Evolutionary conservation across 2,329 filamentous ascomycete genomes (phyloP), one percentile per base, ranked within the genome.

Genomic region (Pseudocercospora fuligena): DNA sequence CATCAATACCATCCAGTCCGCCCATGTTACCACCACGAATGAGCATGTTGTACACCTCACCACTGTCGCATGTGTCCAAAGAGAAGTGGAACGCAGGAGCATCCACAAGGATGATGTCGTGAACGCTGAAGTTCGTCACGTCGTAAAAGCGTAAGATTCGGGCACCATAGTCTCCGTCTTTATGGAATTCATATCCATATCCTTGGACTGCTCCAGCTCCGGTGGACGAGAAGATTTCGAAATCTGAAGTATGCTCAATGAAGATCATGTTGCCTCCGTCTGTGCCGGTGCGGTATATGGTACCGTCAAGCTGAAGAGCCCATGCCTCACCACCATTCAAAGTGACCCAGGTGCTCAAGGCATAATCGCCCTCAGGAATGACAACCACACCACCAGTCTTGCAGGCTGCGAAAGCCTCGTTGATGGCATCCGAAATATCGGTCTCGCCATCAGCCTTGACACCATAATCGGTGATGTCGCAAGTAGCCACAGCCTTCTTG

Each of bases 1-100:
- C 80, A 72, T 88, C 84, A 64, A 88, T 80, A 2, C 86, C 87
- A 72, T 88, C 86, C 5, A 88, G 75, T 56, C 84, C 84, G 57
- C 85, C 85, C 66, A 77, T 74, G 63, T 86, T 79, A 3, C 80
- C 85, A 53, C 85, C 85, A 4, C 84, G 82, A 64, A 87, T 84
- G 8, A 82, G 82, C 80, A 87, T 81, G 68, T 87, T 87, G 75
- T 86, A 87, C 3, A 86, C 74, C 72, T 87, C 85, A 12, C 84
- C 85, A 70, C 84, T 82, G 16, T 77, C 76, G 73, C 82, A 85
- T 4, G 81, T 85, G 67, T 86, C 83, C 63, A 87, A 71, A 9
- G 78, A 78, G 60, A 86, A 81, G 71, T 87, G 84, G 74, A 85
- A 86, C 14, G 80, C 72, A 3, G 84, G 84, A 0, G 83, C 76